Percentiles rank a stretch among this genome's conserved stretches.
Evolutionary conservation across 73 alveolate genomes (phyloP).

Genomic region (Paramecium sexaurelia): DNA sequence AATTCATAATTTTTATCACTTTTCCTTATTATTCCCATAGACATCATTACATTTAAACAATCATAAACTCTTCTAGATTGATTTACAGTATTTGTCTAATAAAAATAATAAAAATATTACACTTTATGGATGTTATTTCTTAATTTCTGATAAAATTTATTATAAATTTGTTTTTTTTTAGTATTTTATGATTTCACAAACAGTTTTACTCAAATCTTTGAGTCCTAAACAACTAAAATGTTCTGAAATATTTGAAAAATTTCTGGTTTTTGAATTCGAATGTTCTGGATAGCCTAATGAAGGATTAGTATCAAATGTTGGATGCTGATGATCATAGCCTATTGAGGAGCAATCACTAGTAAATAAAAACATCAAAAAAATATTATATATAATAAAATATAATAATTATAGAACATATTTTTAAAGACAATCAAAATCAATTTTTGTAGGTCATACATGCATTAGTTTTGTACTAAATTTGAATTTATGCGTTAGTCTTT

Average conservation of each 20-base stretch:
- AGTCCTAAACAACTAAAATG: background rate
- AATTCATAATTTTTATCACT: background rate
- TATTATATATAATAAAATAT: background rate
- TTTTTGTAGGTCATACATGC: background rate
- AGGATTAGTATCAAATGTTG: background rate
- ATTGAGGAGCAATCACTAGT: background rate
- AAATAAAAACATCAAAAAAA: background rate
- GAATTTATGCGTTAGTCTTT: background rate
- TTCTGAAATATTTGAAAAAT: background rate
- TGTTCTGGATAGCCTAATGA: background rate
- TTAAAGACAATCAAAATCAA: background rate
- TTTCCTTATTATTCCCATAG: background rate
- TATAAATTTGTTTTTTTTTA: background rate
- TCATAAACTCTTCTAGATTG: background rate
- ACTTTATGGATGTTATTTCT: background rate
- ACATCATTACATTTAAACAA: background rate
- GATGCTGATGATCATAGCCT: background rate
- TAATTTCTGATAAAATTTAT: background rate
- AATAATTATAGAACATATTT: conserved; percentile 5
- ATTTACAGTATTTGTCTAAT: background rate
- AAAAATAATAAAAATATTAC: background rate
- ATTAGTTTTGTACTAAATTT: background rate
- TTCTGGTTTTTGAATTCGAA: background rate
- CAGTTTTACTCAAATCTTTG: background rate
- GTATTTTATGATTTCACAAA: background rate